Base-by-base conservation (phyloP, 139 green algal genomes). In the Chlamydomonas incerta region DNA sequence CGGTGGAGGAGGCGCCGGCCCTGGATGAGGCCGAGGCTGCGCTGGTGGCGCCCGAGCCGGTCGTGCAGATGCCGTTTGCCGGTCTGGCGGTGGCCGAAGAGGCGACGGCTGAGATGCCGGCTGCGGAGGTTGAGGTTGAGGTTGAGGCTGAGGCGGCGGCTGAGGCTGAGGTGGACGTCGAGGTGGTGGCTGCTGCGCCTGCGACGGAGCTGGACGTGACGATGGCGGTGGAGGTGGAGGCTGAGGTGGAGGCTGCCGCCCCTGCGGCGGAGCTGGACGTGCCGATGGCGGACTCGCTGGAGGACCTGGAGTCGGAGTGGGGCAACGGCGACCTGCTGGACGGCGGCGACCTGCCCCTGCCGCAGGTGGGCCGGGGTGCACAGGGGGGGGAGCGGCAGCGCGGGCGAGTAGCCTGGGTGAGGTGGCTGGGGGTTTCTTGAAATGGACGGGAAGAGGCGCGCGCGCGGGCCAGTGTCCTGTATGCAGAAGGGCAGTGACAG, bases 281-380 rank as follows among this genome's bases (percentile, higher is more conserved):
- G 67, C 17, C 15, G 29, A 70, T 70, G 77, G 77, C 41, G 28
- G 77, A 83, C 41, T 83, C 77, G 20, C 77, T 83, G 62, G 77
- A 83, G 77, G 63, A 28, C 4, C 50, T 83, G 34, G 77, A 83
- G 77, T 65, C 77, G 6, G 14, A 60, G 31, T 69, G 46, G 66
- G 79, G 79, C 66, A 57, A 73, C 2, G 60, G 60, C 2, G 65
- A 76, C 63, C 46, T 85, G 46, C 66, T 76, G 28, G 41, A 62
- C 29, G 65, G 8, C n/a, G 41, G 18, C 29, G 65, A 26, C 23
- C 72, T 72, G 29, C 65, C 31, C 10, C 3, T 66, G 63, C 77
- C 63, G 37, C 41, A 74, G 62, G 63, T 74, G 63, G n/a, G n/a
- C 14, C 41, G 29, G 63, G 29, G 29, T 50, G 41, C n/a, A n/a